Evolutionary conservation across 768 basidiomycete species (phyloP).

Genomic region (Mycena polygramma): DNA sequence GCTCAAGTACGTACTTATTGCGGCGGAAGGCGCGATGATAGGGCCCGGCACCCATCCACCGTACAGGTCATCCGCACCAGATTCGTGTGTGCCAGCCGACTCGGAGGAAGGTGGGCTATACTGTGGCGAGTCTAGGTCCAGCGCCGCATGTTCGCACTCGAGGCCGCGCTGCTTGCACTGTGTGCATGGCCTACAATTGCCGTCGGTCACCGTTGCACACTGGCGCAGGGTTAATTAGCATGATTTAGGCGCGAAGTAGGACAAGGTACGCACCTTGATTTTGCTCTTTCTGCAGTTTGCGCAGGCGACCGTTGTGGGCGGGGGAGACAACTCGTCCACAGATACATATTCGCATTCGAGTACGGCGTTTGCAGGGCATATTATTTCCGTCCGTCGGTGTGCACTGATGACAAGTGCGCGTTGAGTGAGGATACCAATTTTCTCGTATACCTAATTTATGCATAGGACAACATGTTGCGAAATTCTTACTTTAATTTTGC

Average conservation of each 20-base stretch:
- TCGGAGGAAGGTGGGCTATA: background rate
- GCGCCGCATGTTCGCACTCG: background rate
- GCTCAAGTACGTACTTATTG: no score
- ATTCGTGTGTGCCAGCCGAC: background rate
- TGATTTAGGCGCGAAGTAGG: background rate
- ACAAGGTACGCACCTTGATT: background rate
- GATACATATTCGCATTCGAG: constrained; percentile 3
- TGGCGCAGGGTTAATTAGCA: background rate
- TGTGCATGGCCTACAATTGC: constrained; percentile 1
- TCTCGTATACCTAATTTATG: no score
- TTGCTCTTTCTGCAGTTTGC: background rate
- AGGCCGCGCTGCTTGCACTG: constrained; percentile 1
- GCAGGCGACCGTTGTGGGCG: constrained; percentile 4
- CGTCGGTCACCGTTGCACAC: constrained; percentile 5
- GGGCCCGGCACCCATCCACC: no score
- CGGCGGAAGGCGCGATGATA: no score
- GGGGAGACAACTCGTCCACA: background rate
- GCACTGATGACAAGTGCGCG: background rate
- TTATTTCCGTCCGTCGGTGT: background rate
- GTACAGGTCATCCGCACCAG: no score
- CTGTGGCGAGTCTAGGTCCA: no score
- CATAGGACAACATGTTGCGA: no score
- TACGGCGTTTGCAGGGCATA: background rate
- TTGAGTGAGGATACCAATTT: no score
- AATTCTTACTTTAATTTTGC: no score